These are phyloP conservation scores for Pinus tabuliformis DNA, from an alignment of 75 land plant genomes.

Conservation along the genomic window DNA sequence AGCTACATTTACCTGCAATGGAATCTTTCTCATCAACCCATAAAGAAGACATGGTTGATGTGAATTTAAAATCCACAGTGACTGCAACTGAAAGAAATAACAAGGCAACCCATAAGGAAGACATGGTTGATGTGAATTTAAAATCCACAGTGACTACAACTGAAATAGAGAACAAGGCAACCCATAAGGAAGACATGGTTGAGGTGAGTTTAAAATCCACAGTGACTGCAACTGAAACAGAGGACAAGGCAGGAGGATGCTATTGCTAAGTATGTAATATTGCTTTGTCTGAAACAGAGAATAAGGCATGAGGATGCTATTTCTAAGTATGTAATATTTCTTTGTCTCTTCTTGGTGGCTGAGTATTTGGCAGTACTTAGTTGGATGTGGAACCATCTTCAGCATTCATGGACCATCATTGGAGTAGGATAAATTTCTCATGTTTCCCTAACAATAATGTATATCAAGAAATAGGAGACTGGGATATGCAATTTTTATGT, in stretches of 20 bases:
- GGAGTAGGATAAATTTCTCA: background rate
- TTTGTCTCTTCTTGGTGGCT: constrained; percentile 5
- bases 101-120: no score
- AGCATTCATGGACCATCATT: background rate
- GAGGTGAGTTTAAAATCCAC: no score
- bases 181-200: no score
- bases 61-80: constrained; percentile 31
- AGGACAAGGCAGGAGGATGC: no score
- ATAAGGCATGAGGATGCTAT: constrained; percentile 45
- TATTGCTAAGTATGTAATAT: no score
- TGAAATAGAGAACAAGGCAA: no score
- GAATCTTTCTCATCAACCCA: constrained; percentile 42
- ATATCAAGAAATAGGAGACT: background rate
- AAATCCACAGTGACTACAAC: no score
- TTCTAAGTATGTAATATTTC: constrained; percentile 19
- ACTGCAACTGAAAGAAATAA: background rate
- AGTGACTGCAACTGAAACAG: no score
- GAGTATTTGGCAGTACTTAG: background rate
- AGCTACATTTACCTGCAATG: constrained; percentile 52
- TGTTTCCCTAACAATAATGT: constrained; percentile 1
- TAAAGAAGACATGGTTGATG: constrained; percentile 42
- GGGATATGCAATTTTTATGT: constrained; percentile 3
- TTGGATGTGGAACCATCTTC: background rate
- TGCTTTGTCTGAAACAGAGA: constrained; percentile 13
- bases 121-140: no score